phyloP scores from a whole-genome alignment of 108 stramenopile genomes.

The Cyclotella cryptica region DNA sequence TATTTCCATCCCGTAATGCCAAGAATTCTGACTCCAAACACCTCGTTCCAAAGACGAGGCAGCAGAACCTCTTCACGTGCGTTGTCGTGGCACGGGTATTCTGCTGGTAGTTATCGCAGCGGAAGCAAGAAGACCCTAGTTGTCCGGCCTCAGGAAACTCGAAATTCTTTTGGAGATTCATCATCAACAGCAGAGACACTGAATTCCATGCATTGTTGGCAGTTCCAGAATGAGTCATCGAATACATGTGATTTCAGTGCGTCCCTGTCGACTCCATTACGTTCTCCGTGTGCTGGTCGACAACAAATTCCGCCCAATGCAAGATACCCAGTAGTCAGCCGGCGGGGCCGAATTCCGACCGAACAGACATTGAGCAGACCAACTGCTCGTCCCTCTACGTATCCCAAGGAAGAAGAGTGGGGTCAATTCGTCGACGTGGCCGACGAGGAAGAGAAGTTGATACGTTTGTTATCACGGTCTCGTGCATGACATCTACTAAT shows the following conservation, averaged over 20 bases:
- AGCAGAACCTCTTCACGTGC: not conserved
- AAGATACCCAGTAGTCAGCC: not conserved
- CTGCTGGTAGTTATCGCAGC: not conserved
- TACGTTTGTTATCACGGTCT: not conserved
- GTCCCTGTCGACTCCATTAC: no score
- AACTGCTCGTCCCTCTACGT: not conserved
- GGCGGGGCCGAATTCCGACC: not conserved
- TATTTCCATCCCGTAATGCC: no score
- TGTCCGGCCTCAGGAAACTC: not conserved
- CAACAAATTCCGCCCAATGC: no score
- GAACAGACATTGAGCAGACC: not conserved
- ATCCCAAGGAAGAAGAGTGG: constrained; percentile 16
- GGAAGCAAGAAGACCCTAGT: not conserved
- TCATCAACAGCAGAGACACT: no score
- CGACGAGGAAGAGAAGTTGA: constrained; percentile 5
- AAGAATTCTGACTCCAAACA: not conserved
- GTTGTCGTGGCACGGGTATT: not conserved
- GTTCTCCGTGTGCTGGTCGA: no score
- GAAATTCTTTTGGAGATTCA: no score
- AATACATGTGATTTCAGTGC: no score
- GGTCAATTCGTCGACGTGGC: constrained; percentile 26
- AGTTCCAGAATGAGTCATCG: no score
- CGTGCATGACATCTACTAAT: not conserved
- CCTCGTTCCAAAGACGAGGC: constrained; percentile 2
- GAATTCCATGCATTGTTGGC: no score